These are phyloP conservation scores for Pelagophyceae sp. DNA, from an alignment of 352 stramenopile genomes.

Conservation along the genomic window DNA sequence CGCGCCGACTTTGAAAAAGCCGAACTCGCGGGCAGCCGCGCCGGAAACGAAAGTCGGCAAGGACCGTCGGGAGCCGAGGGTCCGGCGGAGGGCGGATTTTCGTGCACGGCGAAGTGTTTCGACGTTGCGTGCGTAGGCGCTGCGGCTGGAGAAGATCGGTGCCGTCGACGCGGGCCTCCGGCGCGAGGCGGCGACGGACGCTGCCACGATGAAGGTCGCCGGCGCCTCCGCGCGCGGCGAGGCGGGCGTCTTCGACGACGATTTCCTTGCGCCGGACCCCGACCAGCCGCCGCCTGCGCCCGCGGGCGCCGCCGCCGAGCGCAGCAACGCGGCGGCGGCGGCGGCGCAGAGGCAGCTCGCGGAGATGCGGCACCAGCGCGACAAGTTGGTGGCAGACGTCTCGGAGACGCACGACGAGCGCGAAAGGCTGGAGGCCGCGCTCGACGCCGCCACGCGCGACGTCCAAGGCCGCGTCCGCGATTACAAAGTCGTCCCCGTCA, in stretches of 20 bases:
- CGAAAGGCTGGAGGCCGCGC: neutral
- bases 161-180: neutral
- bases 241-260: neutral
- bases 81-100: too few species aligned
- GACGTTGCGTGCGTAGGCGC: too few species aligned
- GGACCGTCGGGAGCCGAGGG: too few species aligned
- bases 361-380: neutral
- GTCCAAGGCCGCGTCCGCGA: too few species aligned
- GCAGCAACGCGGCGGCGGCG: neutral
- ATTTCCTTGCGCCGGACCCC: too few species aligned
- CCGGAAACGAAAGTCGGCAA: too few species aligned
- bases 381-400: neutral
- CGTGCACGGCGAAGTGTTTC: too few species aligned
- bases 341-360: neutral
- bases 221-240: neutral
- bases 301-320: neutral
- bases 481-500: too few species aligned
- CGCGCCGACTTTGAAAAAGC: neutral
- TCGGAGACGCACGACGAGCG: neutral
- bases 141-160: slow-evolving; percentile 14
- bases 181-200: neutral
- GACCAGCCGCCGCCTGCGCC: too few species aligned
- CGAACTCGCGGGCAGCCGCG: too few species aligned
- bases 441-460: neutral
- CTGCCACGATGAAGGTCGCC: neutral